Base-by-base conservation (phyloP, 805 yeast genomes). In the Osmozyma mogii region DNA sequence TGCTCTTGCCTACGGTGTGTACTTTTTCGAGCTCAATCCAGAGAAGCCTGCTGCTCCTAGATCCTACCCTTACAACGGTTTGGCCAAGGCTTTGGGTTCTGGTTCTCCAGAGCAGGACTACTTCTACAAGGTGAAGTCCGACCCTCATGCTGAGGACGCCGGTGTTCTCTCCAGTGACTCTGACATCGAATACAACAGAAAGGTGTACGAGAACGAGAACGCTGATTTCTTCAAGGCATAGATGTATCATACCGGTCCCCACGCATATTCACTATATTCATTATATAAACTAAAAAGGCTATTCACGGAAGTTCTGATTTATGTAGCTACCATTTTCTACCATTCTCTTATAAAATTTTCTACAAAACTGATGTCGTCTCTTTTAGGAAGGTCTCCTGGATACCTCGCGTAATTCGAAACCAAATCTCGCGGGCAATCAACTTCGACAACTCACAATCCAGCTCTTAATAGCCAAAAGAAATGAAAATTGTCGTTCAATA, bases 31-130 rank as follows among this genome's bases (percentile, higher is more conserved):
- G 54, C 62, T 42, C 65, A 72, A 53, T 61, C 75, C 61, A 47
- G 84, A 75, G 41, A 68, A 75, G 53, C 81, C 83, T 19, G 85
- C 84, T 30, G 75, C 73, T 58, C 84, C 85, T 32, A 70, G 94
- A 58, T 68, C 75, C 22, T 84, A 68, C 52, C 92, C 92, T 16
- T 66, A 67, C 46, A 80, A 72, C 33, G 95, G 95, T 3, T 68
- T 84, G 43, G 82, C 83, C 45, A 70, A 65, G 49, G 84, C 72
- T 37, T 64, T 82, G 37, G 95, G 95, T 30, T 83, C 83, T 5
- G 65, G 64, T 19, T 58, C 53, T 24, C 63, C 4, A 15, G 43
- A 51, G 35, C 41, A 45, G 22, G 56, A 45, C 31, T 37, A 38
- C 36, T 61, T 61, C 39, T 62, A 59, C 49, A 57, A 60, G 40